Percentiles rank a stretch among this genome's conserved stretches.
phyloP scores from a whole-genome alignment of 257 asterid species.

The Forsythia viridissima region DNA sequence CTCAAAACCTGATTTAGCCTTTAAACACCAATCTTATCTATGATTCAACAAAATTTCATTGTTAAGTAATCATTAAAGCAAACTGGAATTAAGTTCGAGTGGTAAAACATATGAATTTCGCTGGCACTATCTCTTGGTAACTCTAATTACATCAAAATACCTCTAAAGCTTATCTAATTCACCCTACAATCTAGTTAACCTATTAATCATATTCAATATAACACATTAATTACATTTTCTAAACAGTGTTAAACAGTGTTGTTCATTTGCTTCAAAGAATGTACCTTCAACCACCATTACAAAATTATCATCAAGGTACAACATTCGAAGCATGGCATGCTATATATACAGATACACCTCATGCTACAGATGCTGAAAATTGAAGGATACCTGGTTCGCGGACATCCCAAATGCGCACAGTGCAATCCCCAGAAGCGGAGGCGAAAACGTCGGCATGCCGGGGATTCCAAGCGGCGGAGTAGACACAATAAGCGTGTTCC shows the following conservation, averaged over 20 bases:
- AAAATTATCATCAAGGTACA: neutral
- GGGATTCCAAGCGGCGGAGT: conserved; percentile 91
- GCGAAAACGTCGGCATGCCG: conserved; percentile 94
- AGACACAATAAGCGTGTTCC: conserved; percentile 96
- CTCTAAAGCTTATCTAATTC: neutral
- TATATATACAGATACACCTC: neutral
- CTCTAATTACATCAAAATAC: neutral
- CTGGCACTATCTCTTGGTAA: neutral
- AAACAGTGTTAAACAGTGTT: no score
- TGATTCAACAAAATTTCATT: neutral
- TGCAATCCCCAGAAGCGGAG: conserved; percentile 95
- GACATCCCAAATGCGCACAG: conserved; percentile 95
- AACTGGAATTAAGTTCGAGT: neutral
- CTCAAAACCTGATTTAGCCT: neutral
- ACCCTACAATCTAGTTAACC: neutral
- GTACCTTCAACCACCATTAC: neutral
- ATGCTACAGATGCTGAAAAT: neutral
- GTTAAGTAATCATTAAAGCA: neutral
- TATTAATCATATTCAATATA: neutral
- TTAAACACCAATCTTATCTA: neutral
- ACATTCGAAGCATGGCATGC: neutral
- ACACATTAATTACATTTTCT: neutral
- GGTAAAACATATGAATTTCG: neutral
- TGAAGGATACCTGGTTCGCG: conserved; percentile 78
- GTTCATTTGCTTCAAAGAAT: neutral